These are phyloP conservation scores for Penstemon barbatus DNA, from an alignment of 257 asterid species.

Conservation along the genomic window DNA sequence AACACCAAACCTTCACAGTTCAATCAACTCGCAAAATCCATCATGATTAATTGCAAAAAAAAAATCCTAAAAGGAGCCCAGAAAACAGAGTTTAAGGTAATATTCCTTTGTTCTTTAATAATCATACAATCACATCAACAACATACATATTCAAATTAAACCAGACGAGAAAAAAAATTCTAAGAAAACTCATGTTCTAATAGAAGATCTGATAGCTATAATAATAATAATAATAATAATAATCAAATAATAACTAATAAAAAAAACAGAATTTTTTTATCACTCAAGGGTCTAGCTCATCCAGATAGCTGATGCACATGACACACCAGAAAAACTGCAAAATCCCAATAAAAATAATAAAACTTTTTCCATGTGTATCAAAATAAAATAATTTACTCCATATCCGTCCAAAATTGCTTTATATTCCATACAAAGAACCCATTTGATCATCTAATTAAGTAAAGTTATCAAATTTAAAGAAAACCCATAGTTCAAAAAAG, in stretches of 20 bases:
- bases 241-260: too few relatives aligned
- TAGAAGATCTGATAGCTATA: constrained; percentile 2
- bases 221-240: neutral
- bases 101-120: constrained; percentile 5
- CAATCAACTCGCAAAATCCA: constrained; percentile 1
- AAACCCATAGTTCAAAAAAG: constrained; percentile 20
- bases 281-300: neutral
- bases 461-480: constrained; percentile 3
- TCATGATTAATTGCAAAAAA: neutral
- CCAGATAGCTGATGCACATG: neutral
- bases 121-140: neutral
- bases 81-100: too few relatives aligned
- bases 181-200: neutral
- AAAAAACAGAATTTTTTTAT: neutral
- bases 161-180: neutral
- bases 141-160: neutral
- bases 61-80: neutral
- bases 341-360: constrained; percentile 4
- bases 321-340: constrained; percentile 10
- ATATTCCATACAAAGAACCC: neutral
- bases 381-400: constrained; percentile 8
- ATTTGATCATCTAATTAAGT: constrained; percentile 17
- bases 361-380: constrained; percentile 10
- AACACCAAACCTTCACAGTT: neutral
- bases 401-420: constrained; percentile 16